Percentiles rank a stretch among this genome's conserved stretches.
These are phyloP conservation scores for Protomyces macrosporus DNA, from an alignment of 1,139 yeast genomes.

Conservation along the genomic window DNA sequence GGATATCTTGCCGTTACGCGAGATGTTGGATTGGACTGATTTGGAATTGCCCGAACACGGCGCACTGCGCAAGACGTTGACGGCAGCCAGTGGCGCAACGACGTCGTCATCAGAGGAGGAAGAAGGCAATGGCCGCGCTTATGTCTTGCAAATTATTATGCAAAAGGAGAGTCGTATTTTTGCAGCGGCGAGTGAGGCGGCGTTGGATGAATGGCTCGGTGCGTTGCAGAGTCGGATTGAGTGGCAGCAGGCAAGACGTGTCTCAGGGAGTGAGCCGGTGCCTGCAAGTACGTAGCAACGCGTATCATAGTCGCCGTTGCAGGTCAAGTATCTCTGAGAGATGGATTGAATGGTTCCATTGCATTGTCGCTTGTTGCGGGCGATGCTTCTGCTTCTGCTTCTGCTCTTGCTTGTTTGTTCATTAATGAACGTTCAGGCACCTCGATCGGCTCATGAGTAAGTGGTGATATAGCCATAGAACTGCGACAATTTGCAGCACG, in stretches of 20 bases:
- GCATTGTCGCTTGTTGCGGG: too few species aligned
- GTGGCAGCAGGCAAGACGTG: background rate
- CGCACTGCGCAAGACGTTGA: background rate
- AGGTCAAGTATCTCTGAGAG: too few species aligned
- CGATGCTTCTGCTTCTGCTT: too few species aligned
- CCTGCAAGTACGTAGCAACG: too few species aligned
- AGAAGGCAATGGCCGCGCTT: background rate
- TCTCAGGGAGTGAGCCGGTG: too few species aligned
- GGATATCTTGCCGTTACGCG: background rate
- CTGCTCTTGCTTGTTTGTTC: too few species aligned
- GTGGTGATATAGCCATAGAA: too few species aligned
- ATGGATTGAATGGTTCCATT: too few species aligned
- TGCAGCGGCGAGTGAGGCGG: background rate
- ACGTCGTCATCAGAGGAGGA: background rate
- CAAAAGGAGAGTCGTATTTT: background rate
- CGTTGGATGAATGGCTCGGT: slow-evolving; percentile 16
- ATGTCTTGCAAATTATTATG: background rate
- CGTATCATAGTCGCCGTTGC: too few species aligned
- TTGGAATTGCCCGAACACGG: background rate
- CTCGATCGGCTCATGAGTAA: too few species aligned
- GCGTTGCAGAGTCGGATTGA: slow-evolving; percentile 17
- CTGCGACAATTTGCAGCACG: too few species aligned
- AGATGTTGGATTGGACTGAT: background rate
- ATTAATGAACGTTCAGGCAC: too few species aligned
- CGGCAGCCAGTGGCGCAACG: background rate